Conservation (phyloP, 371 early-diverging fungal genomes). For the Mortierella sp. region DNA sequence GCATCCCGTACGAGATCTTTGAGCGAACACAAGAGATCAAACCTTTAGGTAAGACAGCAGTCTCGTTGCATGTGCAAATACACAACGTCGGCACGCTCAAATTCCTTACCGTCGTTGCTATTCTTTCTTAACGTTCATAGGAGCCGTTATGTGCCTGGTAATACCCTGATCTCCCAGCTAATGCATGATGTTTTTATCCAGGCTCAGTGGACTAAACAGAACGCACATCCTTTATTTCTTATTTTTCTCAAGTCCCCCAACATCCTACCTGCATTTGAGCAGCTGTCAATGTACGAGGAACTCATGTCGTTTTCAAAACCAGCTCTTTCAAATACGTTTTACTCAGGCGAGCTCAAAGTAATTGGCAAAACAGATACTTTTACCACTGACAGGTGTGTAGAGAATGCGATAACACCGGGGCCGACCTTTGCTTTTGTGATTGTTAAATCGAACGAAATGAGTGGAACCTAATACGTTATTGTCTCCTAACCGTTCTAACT, state of each 20-base stretch:
- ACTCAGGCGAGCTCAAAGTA: neutral
- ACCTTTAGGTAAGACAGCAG: neutral
- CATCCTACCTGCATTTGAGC: constrained; percentile 33
- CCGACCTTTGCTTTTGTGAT: no score
- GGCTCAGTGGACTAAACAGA: no score
- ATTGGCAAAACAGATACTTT: neutral
- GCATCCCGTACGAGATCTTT: constrained; percentile 17
- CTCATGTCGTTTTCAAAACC: constrained; percentile 7
- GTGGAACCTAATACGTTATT: no score
- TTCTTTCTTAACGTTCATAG: neutral
- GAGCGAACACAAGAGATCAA: constrained; percentile 2
- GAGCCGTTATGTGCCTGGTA: constrained; percentile 1
- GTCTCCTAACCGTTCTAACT: neutral
- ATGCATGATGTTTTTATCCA: no score
- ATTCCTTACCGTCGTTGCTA: neutral
- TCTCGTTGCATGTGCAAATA: no score
- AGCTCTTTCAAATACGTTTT: neutral
- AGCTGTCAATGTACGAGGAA: constrained; percentile 25
- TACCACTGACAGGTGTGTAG: neutral
- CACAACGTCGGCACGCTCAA: no score
- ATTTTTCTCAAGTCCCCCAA: constrained; percentile 10
- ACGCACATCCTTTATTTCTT: neutral
- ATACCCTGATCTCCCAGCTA: neutral
- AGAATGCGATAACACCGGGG: neutral
- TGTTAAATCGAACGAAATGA: no score